Evolutionary conservation across 1,284 basidiomycete species (phyloP).

Genomic region (Irpex rosettiformis): DNA sequence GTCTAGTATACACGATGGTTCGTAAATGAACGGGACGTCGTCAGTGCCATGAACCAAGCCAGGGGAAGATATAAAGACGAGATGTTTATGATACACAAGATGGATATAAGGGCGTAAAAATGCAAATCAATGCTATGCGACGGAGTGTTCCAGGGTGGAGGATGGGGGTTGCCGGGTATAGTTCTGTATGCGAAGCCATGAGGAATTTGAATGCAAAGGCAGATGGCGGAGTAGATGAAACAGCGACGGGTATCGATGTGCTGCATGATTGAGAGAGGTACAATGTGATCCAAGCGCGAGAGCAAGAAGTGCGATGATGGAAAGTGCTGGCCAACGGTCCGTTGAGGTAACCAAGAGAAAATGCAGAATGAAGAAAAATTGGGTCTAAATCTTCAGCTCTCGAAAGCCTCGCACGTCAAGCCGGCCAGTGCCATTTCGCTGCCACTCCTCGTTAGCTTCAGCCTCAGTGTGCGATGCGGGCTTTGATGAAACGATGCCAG

Average conservation of each 20-base stretch:
- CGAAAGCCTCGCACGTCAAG: slow-evolving; percentile 78
- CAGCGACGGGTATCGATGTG: not conserved
- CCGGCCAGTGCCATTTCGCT: slow-evolving; percentile 67
- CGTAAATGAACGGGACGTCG: not conserved
- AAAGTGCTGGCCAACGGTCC: not conserved
- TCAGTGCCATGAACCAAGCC: not conserved
- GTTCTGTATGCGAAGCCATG: not conserved
- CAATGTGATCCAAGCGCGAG: not conserved
- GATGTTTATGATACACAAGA: not conserved
- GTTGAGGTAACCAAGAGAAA: not conserved
- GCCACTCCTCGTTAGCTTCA: slow-evolving; percentile 53
- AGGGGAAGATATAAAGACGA: not conserved
- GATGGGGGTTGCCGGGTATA: slow-evolving; percentile 1
- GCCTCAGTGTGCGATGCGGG: slow-evolving; percentile 19
- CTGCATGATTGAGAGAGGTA: not conserved
- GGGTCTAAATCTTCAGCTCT: slow-evolving; percentile 67
- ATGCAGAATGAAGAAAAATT: not conserved
- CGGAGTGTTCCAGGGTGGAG: not conserved
- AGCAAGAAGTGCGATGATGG: not conserved
- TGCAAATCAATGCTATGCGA: not conserved
- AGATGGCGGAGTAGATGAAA: not conserved
- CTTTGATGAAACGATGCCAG: slow-evolving; percentile 24
- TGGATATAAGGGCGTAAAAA: not conserved
- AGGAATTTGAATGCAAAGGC: not conserved
- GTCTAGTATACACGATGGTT: slow-evolving; percentile 1